phyloP scores from a whole-genome alignment of 148 eudicot species.

The Cornus kousa region DNA sequence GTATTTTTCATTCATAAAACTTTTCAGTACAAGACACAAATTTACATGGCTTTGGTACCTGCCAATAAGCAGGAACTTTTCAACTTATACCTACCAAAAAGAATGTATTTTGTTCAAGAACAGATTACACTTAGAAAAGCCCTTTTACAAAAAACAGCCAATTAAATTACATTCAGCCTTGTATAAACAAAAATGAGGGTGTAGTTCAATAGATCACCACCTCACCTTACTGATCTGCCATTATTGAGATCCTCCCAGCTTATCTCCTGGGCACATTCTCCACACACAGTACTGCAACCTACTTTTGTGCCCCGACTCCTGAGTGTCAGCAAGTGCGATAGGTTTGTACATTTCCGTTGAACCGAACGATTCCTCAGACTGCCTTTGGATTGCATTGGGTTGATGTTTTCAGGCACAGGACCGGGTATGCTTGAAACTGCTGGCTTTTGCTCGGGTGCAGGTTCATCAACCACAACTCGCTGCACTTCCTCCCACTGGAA shows the following conservation, averaged over 20 bases:
- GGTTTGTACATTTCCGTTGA: conserved; percentile 58
- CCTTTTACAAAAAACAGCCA: background rate
- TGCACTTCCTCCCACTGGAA: conserved; percentile 80
- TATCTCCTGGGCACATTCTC: conserved; percentile 77
- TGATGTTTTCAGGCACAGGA: conserved; percentile 18
- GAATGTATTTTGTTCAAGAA: background rate
- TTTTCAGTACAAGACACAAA: background rate
- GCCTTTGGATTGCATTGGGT: conserved; percentile 16
- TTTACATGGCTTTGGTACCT: background rate
- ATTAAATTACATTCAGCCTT: background rate
- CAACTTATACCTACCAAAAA: background rate
- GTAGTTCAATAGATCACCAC: background rate
- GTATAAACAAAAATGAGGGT: background rate
- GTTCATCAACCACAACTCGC: conserved; percentile 45
- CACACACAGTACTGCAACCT: conserved; percentile 75
- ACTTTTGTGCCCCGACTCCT: conserved; percentile 62
- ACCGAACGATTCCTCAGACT: conserved; percentile 40
- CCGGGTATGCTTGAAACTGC: background rate
- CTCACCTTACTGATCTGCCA: conserved; percentile 10
- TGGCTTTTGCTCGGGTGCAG: conserved; percentile 30
- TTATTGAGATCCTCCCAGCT: conserved; percentile 51
- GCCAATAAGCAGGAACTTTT: background rate
- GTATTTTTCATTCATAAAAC: background rate
- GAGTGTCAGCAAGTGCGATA: conserved; percentile 67
- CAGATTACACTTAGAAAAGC: background rate